Evolutionary conservation across 257 asterid genomes (phyloP).

Genomic region (Penstemon eatonii): DNA sequence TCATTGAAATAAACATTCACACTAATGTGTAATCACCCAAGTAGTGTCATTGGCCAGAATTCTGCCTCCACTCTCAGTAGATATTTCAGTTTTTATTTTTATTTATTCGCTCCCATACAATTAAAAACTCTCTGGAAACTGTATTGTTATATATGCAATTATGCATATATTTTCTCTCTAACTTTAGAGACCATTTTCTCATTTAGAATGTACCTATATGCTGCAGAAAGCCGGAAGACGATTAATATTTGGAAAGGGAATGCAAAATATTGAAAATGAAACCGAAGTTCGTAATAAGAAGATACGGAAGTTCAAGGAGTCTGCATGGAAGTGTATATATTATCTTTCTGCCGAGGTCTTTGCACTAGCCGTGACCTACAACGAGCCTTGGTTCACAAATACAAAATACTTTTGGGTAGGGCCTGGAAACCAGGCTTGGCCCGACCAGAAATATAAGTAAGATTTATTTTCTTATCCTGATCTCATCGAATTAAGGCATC

Average conservation of each 20-base stretch:
- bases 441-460: conserved; percentile 83
- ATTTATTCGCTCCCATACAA: background rate
- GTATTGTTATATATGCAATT: background rate
- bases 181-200: conserved; percentile 22
- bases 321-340: conserved; percentile 95
- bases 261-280: conserved; percentile 45
- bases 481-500: conserved; percentile 3
- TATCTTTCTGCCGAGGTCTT: conserved; percentile 86
- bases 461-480: conserved; percentile 24
- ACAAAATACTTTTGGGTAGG: conserved; percentile 87
- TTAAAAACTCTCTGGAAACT: background rate
- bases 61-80: background rate
- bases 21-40: background rate
- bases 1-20: background rate
- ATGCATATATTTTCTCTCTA: conserved; percentile 12
- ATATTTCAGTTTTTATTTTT: background rate
- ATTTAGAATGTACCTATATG: conserved; percentile 29
- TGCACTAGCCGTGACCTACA: conserved; percentile 71
- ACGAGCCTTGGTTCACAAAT: conserved; percentile 87
- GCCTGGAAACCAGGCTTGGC: conserved; percentile 89
- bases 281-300: conserved; percentile 62
- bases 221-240: conserved; percentile 71
- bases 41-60: background rate
- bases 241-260: conserved; percentile 72
- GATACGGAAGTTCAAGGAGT: conserved; percentile 85